Base-by-base conservation (phyloP, 495 filamentous ascomycete species). In the Polyplosphaeria fusca region DNA sequence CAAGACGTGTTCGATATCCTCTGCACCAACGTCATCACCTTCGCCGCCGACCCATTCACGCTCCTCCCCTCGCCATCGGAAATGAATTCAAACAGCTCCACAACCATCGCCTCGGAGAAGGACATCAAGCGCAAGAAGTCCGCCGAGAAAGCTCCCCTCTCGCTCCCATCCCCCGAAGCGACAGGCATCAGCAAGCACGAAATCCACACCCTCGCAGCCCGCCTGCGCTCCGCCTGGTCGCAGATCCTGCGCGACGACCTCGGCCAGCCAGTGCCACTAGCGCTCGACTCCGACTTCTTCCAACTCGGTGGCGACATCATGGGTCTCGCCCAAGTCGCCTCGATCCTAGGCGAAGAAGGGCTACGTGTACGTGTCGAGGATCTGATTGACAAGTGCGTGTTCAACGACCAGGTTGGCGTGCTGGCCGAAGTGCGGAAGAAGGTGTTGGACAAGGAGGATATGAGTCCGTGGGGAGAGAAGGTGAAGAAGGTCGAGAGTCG, bases 241-340 rank as follows among this genome's bases (percentile, higher is more conserved):
- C 72, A 78, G 52, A 75, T 80, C 25, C 69, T 82, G 0, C 74
- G 74, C 5, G 58, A 64, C 39, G 62, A 43, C 5, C 66, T 60
- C 14, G 58, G 64, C 18, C 16, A 51, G 53, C 20, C 67, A 51
- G 37, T 56, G 55, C 5, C 35, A 55, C 7, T 80, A 65, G 73
- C 76, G 37, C 69, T 76, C 25, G 70, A 76, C 24, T 75, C 76
- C 0, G 76, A 75, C 0, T 80, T 82, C 68, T 82, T 79, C 61
- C 70, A 75, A 2, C 71, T 78, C 1, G 79, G 79, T 11, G 79
- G 79, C 13, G 79, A 82, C 52, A 70, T 80, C 35, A 73, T 79
- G 65, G 75, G 71, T 20, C 70, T 82, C 45, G 79, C 76, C 1
- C 75, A 76, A 45, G 63, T 80, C 13, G 68, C 70, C 16, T 73